Evolutionary conservation across 768 basidiomycete species (phyloP).

Genomic region (Russula sp.): DNA sequence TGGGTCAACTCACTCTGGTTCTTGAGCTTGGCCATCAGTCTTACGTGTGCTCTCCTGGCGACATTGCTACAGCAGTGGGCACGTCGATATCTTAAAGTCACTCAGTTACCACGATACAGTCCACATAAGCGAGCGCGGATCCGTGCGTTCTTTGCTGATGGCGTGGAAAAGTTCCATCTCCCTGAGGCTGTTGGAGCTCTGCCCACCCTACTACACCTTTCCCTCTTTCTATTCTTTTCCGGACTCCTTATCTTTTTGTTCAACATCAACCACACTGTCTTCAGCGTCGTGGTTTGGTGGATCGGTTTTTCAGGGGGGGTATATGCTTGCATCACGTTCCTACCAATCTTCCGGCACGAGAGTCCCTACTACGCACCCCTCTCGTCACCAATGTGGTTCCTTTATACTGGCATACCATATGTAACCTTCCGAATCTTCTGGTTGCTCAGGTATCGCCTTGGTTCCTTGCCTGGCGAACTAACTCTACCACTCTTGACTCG

Average conservation of each 20-base stretch:
- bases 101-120: background rate
- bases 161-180: background rate
- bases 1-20: slow-evolving; percentile 7
- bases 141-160: background rate
- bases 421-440: no score
- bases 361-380: background rate
- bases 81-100: background rate
- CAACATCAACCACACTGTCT: background rate
- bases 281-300: background rate
- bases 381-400: background rate
- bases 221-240: background rate
- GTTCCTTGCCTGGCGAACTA: no score
- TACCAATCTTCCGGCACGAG: background rate
- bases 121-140: background rate
- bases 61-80: slow-evolving; percentile 1
- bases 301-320: background rate
- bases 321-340: background rate
- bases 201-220: background rate
- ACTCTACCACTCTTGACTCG: no score
- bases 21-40: background rate
- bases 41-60: background rate
- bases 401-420: background rate
- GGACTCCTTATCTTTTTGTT: background rate
- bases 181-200: background rate
- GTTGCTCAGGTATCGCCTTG: background rate